Base-by-base conservation (phyloP, 768 basidiomycete genomes). In the Imleria badia region DNA sequence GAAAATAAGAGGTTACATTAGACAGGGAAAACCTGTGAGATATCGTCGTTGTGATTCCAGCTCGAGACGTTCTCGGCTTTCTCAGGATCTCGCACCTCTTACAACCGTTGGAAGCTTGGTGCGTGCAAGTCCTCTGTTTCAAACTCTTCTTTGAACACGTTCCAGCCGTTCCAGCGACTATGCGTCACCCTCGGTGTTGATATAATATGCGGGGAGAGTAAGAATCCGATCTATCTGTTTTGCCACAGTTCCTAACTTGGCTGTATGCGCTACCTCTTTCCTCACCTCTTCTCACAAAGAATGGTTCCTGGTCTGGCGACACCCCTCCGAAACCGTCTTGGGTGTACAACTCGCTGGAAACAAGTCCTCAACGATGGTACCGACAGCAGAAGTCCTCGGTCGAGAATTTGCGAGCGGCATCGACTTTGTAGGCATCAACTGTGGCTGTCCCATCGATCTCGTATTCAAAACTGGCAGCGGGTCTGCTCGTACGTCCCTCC, bases 31-130 rank as follows among this genome's bases (percentile, higher is more conserved):
- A 88, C 90, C 1, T 98, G 91, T 91, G 63, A 42, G 86, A 71
- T 33, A 8, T 22, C 20, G 14, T 43, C 9, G 10, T 45, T 29
- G 30, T 38, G 20, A 15, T 33, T 26, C 11, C 15, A 12, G 6
- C 13, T 4, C 11, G 29, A 39, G 38, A 75, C 73, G 76, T 41
- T 75, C 77, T 23, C 15, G 61, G 22, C 41, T 33, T 34, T 43
- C 10, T 48, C 40, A 44, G 83, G 81, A 87, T 67, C 76, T 87
- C 6, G 85, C 86, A 4, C 96, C 96, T 3, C 73, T 98, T n/a
- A 98, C 96, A 1, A 98, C 96, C 0, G 94, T 95, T 36, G 96
- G 96, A 14, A 98, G 98, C 65, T 71, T 98, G 68, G 94, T 93
- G 67, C 41, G 49, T 56, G 29, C 29, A 45, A 48, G 13, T 29